A percentile compares a stretch with the other conserved stretches of the same genome.
Conservation (phyloP, 768 basidiomycete species). For the Lactarius psammicola region DNA sequence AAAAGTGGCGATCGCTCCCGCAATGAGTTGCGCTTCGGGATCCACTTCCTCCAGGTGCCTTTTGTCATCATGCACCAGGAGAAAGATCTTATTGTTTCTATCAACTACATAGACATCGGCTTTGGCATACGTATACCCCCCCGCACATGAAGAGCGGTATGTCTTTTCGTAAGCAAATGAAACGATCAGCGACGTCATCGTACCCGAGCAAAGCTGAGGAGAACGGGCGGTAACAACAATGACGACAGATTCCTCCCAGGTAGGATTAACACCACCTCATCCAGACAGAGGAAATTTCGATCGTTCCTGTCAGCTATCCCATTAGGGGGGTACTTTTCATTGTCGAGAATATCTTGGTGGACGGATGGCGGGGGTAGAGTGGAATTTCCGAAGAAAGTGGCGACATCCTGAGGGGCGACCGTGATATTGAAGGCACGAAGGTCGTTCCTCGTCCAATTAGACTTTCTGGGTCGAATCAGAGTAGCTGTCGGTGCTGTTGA, state of each 20-base stretch:
- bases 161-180: not conserved
- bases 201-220: not conserved
- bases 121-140: not conserved
- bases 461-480: not conserved
- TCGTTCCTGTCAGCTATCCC: too few relatives aligned
- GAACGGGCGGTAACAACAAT: not conserved
- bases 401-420: too few relatives aligned
- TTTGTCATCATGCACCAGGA: not conserved
- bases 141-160: not conserved
- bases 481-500: not conserved
- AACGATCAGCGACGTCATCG: not conserved
- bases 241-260: not conserved
- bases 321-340: too few relatives aligned
- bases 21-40: not conserved
- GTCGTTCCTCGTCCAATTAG: not conserved
- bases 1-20: not conserved
- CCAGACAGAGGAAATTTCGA: not conserved
- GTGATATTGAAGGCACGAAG: not conserved
- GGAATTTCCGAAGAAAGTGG: too few relatives aligned
- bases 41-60: too few relatives aligned
- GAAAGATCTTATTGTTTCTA: not conserved
- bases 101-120: not conserved
- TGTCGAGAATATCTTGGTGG: too few relatives aligned
- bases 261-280: not conserved
- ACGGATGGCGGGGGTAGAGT: too few relatives aligned